A percentile compares a stretch with the other conserved stretches of the same genome.
Evolutionary conservation across 768 basidiomycete genomes (phyloP).

Genomic region (Tricholoma sp.): DNA sequence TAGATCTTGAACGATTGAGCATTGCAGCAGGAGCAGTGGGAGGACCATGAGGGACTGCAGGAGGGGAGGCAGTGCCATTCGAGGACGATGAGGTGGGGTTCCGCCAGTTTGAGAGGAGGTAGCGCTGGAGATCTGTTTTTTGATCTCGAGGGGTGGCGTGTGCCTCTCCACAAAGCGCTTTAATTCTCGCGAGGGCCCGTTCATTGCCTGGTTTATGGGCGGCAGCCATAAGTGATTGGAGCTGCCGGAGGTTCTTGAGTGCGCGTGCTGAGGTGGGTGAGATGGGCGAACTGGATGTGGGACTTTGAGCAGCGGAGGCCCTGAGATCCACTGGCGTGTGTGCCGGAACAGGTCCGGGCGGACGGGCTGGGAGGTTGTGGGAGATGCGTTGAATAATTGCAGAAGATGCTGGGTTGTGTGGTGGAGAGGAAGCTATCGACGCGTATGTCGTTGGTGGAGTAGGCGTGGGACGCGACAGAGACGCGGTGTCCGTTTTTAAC

Average conservation of each 20-base stretch:
- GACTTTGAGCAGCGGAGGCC: neutral
- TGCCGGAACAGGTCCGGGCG: neutral
- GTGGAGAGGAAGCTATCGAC: conserved; percentile 5
- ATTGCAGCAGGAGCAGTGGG: neutral
- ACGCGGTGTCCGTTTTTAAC: neutral
- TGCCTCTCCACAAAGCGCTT: conserved; percentile 40
- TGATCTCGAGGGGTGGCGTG: conserved; percentile 38
- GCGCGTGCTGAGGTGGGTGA: conserved; percentile 4
- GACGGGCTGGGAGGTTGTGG: neutral
- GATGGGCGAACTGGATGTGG: neutral
- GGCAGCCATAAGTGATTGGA: conserved; percentile 37
- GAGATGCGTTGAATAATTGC: neutral
- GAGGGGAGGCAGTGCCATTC: conserved; percentile 4
- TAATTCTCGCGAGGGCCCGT: conserved; percentile 35
- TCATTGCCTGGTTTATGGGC: conserved; percentile 40
- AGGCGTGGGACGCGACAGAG: neutral
- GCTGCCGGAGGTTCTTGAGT: conserved; percentile 34
- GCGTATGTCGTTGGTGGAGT: conserved; percentile 7
- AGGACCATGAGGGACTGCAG: neutral
- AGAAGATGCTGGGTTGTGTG: neutral
- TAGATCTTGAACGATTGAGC: neutral
- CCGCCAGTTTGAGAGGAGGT: conserved; percentile 38
- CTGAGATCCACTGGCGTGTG: conserved; percentile 3
- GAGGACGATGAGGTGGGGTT: conserved; percentile 27
- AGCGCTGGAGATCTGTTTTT: conserved; percentile 40